Percentiles rank a stretch among this genome's conserved stretches.
These are phyloP conservation scores for Dactylorhiza incarnata DNA, from an alignment of 106 monocot genomes.

Conservation along the genomic window DNA sequence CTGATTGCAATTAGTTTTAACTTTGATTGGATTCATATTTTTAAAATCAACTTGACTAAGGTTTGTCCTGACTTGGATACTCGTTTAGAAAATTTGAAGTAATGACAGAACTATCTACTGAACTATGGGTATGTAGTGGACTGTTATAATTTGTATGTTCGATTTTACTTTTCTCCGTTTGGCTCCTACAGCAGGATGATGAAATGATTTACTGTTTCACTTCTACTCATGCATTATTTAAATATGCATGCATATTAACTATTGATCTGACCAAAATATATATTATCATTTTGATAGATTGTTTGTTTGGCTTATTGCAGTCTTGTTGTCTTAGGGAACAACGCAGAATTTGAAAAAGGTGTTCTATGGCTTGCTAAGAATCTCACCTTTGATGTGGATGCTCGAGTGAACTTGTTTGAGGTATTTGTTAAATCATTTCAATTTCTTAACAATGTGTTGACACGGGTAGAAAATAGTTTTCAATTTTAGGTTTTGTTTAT, in stretches of 20 bases:
- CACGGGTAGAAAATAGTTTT: not conserved
- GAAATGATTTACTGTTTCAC: not conserved
- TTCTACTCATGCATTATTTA: not conserved
- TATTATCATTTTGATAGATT: slow-evolving; percentile 17
- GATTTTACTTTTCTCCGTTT: not conserved
- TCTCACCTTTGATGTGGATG: slow-evolving; percentile 85
- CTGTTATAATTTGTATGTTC: not conserved
- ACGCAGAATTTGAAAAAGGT: slow-evolving; percentile 82
- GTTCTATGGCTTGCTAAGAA: slow-evolving; percentile 86
- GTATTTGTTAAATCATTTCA: slow-evolving; percentile 17
- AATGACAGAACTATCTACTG: too few species aligned
- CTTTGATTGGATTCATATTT: too few species aligned
- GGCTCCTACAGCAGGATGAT: not conserved
- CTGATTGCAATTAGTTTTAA: not conserved
- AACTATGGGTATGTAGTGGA: too few species aligned
- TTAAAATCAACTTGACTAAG: too few species aligned
- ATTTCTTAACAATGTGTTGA: not conserved
- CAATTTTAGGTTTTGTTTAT: slow-evolving; percentile 2
- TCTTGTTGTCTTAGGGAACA: slow-evolving; percentile 85
- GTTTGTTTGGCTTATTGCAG: slow-evolving; percentile 58
- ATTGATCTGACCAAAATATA: not conserved
- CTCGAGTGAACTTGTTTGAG: slow-evolving; percentile 89
- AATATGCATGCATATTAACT: not conserved
- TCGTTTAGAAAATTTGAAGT: too few species aligned
- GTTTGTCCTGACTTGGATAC: too few species aligned